Percentiles rank a stretch among this genome's conserved stretches.
These are phyloP conservation scores for Beauveria pseudobassiana DNA, from an alignment of 2,329 filamentous ascomycete species.

Conservation along the genomic window DNA sequence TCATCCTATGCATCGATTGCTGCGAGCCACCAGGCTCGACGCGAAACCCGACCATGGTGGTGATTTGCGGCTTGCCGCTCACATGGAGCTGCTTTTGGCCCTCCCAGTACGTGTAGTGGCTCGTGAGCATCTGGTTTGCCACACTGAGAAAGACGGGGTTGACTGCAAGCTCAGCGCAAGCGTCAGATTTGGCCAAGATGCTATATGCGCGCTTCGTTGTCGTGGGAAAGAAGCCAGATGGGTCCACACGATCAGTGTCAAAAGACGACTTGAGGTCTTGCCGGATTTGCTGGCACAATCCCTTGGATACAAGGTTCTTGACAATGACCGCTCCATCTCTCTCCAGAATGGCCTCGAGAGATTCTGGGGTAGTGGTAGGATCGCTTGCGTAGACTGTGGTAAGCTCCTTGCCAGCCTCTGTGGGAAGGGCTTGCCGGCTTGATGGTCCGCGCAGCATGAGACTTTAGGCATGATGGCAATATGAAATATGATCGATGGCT, in stretches of 20 bases:
- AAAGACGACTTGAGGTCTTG: constrained; percentile 30
- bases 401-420: constrained; percentile 18
- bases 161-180: constrained; percentile 29
- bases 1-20: constrained; percentile 33
- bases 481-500: neutral
- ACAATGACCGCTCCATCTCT: constrained; percentile 31
- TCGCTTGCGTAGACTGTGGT: constrained; percentile 16
- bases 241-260: constrained; percentile 27
- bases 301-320: constrained; percentile 25
- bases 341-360: constrained; percentile 18
- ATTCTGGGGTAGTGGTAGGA: constrained; percentile 15
- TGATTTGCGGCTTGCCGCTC: constrained; percentile 28
- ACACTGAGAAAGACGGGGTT: constrained; percentile 28
- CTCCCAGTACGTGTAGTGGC: constrained; percentile 29
- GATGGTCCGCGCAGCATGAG: constrained; percentile 3
- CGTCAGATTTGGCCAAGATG: constrained; percentile 29
- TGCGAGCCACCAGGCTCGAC: constrained; percentile 32
- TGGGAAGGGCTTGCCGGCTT: constrained; percentile 13
- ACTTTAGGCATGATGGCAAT: neutral
- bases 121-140: constrained; percentile 27
- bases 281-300: constrained; percentile 28
- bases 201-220: constrained; percentile 33
- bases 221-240: constrained; percentile 31
- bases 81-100: constrained; percentile 24
- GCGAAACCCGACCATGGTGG: constrained; percentile 29